Evolutionary conservation across 2,329 filamentous ascomycete species (phyloP), one percentile per base, ranked within the genome.

Genomic region (Neofusicoccum ribis): DNA sequence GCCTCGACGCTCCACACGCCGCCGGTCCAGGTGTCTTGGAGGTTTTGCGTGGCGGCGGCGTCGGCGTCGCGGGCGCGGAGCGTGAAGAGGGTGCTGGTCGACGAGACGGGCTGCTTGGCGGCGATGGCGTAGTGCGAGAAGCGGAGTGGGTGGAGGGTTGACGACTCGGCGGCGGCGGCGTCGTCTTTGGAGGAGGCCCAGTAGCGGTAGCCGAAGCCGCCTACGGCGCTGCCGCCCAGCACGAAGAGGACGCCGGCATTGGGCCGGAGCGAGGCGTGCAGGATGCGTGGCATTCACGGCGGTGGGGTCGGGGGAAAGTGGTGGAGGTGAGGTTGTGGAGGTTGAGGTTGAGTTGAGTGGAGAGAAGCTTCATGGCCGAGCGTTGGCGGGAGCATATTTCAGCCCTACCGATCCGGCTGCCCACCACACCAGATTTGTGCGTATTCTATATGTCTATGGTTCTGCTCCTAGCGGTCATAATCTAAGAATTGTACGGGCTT

Each of bases 1-100:
- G 97, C 88, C 80, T 97, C 91, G 39, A 98, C 89, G 68, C 90
- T 93, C 90, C 92, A 96, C 47, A 96, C 84, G 4, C 91, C 90
- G 64, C 86, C 82, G 49, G 78, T 77, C 86, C 87, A 89, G 15
- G 70, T 71, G 37, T 78, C 72, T 41, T 69, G 71, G 5, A 77
- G 69, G 56, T 36, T 31, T 15, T 63, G 58, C n/a, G 56, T 41
- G 5, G 41, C 23, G 41, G 37, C n/a, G 36, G 70, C 72, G 60
- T 4, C 14, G 36, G 70, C 72, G n/a, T 76, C 73, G 2, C 59
- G 74, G 73, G 12, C 87, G 82, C 31, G 78, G 31, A 93, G 77
- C 8, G 88, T 89, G 69, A 94, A 85, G 69, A 94, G 84, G 70
- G 90, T 87, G 65, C 86, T 88, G 0, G 88, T 88, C 1, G 86